Evolutionary conservation across 768 basidiomycete species (phyloP).

Genomic region (Lactifluus volemus): DNA sequence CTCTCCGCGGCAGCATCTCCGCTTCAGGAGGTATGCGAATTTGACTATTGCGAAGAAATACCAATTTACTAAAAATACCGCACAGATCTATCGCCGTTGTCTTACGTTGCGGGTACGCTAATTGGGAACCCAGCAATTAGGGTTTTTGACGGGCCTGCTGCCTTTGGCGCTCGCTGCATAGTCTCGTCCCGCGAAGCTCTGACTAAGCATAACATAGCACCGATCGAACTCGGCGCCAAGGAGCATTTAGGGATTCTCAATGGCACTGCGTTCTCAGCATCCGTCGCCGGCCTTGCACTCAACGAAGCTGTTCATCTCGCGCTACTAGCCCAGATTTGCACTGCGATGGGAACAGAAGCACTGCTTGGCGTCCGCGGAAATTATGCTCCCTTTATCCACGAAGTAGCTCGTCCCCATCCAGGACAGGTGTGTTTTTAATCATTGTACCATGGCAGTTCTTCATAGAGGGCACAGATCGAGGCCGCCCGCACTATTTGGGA

Average conservation of each 20-base stretch:
- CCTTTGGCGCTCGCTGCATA: constrained; percentile 42
- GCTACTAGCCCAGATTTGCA: constrained; percentile 60
- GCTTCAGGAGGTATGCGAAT: constrained; percentile 60
- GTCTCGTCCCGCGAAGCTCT: constrained; percentile 52
- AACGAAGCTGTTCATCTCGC: constrained; percentile 62
- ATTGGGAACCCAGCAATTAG: constrained; percentile 75
- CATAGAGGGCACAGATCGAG: constrained; percentile 42
- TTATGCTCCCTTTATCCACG: constrained; percentile 73
- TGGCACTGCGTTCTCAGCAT: constrained; percentile 79
- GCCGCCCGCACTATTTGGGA: constrained; percentile 59
- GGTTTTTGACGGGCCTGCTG: constrained; percentile 49
- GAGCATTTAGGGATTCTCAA: constrained; percentile 78
- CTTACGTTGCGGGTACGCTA: constrained; percentile 51
- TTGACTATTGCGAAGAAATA: neutral
- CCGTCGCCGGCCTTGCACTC: constrained; percentile 66
- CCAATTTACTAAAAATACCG: neutral
- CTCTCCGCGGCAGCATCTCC: constrained; percentile 75
- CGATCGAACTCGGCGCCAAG: constrained; percentile 61
- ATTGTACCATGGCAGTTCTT: neutral
- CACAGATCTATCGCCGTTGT: constrained; percentile 18
- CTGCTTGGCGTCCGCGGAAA: constrained; percentile 63
- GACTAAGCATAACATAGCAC: constrained; percentile 47
- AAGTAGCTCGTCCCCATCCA: constrained; percentile 68
- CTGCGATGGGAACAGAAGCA: constrained; percentile 80
- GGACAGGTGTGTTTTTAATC: constrained; percentile 46